Base-by-base conservation (phyloP, 441 rosid genomes). In the Bocquillonia castaneifolia region DNA sequence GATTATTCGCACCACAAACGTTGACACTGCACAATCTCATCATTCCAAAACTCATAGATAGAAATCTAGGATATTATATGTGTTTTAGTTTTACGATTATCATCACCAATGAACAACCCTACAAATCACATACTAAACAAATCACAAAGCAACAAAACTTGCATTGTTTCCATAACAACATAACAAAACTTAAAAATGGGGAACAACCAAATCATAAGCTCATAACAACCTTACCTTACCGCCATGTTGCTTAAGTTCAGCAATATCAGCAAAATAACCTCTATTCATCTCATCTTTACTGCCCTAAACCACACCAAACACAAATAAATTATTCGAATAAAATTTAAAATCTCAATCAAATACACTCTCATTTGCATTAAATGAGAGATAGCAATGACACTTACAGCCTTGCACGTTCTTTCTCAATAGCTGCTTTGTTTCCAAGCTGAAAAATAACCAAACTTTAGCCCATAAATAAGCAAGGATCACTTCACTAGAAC, bases 281-380 rank as follows among this genome's bases (percentile, higher is more conserved):
- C 96, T 75, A 76, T 73, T 87, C 96, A 93, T 85, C 88, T 93
- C 98, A 86, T 93, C 98, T n/a, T 76, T 67, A 89, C 98, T 93
- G 97, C 84, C 83, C 88, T 84, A 81, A 81, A 76, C 58, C 74
- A 80, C 80, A 81, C 57, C 69, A 48, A 29, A 67, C 26, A 39
- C 32, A 40, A 17, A 52, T n/a, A 18, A 39, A 64, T 55, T 60
- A 53, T 70, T 78, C 39, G n/a, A n/a, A n/a, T n/a, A n/a, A 72
- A 68, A 78, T 62, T 64, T 68, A 26, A 37, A 25, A 13, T n/a
- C n/a, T n/a, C 42, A 48, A 29, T 10, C 25, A 36, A n/a, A 26
- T 2, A 22, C 13, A 22, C n/a, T 17, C 0, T 36, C 2, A 54
- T 4, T 48, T 1, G 37, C 7, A 57, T 42, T 2, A 20, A 53